Percentiles rank a stretch among this genome's conserved stretches.
Conservation (phyloP, 2,329 filamentous ascomycete species). For the Diplodia corticola region DNA sequence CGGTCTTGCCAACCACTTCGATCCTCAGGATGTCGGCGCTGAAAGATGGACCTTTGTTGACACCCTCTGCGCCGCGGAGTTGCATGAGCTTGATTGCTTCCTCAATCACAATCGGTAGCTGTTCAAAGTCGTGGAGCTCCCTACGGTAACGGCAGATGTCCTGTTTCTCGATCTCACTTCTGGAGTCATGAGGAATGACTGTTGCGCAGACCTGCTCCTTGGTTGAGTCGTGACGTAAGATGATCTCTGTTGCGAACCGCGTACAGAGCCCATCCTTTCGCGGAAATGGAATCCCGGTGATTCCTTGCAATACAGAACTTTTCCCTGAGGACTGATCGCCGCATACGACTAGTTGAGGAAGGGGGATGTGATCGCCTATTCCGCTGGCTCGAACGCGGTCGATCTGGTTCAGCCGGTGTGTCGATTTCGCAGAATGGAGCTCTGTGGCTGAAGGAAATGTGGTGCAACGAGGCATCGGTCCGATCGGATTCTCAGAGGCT, state of each 20-base stretch:
- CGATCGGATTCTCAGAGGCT: too few relatives aligned
- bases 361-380: constrained; percentile 23
- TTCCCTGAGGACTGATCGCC: constrained; percentile 37
- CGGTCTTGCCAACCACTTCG: constrained; percentile 34
- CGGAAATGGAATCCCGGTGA: constrained; percentile 34
- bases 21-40: constrained; percentile 34
- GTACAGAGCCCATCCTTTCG: constrained; percentile 35
- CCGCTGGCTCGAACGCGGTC: constrained; percentile 21
- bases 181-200: neutral
- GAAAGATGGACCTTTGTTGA: constrained; percentile 25
- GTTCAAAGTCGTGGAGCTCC: too few relatives aligned
- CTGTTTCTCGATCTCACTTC: neutral
- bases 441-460: neutral
- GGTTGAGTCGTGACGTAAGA: neutral
- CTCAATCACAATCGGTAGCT: too few relatives aligned
- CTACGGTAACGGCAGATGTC: too few relatives aligned
- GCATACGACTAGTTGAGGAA: constrained; percentile 35
- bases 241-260: constrained; percentile 33
- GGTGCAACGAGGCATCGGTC: too few relatives aligned
- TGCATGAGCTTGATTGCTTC: constrained; percentile 30
- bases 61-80: neutral
- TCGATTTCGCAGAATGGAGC: neutral
- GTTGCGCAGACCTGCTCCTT: neutral
- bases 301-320: constrained; percentile 34
- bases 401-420: constrained; percentile 23